phyloP scores from a whole-genome alignment of 805 yeast genomes.

The Monosporozyma siamensis region DNA sequence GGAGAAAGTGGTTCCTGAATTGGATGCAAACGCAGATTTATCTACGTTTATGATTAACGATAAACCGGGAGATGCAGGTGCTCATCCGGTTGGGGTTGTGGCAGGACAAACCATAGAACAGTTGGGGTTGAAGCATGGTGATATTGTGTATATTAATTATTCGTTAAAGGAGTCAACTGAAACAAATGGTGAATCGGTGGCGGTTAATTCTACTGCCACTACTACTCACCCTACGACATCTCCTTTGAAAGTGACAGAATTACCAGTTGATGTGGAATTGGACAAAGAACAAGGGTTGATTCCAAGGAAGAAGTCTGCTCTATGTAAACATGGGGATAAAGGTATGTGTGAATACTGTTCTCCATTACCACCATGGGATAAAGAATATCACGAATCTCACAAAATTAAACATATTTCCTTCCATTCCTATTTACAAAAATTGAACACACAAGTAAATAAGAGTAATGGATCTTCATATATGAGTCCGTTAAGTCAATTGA shows the following conservation, averaged over 20 bases:
- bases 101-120: conserved; percentile 28
- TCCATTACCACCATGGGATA: conserved; percentile 93
- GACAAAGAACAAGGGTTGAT: conserved; percentile 68
- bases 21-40: conserved; percentile 19
- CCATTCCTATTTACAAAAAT: conserved; percentile 69
- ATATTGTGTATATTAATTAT: conserved; percentile 41
- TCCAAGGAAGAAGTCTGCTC: conserved; percentile 44
- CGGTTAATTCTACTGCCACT: background rate
- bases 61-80: conserved; percentile 11
- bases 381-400: conserved; percentile 59
- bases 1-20: conserved; percentile 29
- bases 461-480: conserved; percentile 58
- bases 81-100: conserved; percentile 16
- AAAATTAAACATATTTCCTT: conserved; percentile 82
- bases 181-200: background rate
- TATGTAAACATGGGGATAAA: conserved; percentile 81
- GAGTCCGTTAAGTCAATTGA: conserved; percentile 67
- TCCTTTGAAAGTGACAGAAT: conserved; percentile 37
- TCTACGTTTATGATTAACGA: conserved; percentile 22
- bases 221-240: conserved; percentile 4
- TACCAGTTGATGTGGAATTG: conserved; percentile 55
- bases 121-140: conserved; percentile 53
- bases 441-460: conserved; percentile 59
- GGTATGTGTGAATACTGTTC: conserved; percentile 99
- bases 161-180: background rate